These are phyloP conservation scores for Penicillium silybi DNA, from an alignment of 495 filamentous ascomycete species.

Conservation along the genomic window DNA sequence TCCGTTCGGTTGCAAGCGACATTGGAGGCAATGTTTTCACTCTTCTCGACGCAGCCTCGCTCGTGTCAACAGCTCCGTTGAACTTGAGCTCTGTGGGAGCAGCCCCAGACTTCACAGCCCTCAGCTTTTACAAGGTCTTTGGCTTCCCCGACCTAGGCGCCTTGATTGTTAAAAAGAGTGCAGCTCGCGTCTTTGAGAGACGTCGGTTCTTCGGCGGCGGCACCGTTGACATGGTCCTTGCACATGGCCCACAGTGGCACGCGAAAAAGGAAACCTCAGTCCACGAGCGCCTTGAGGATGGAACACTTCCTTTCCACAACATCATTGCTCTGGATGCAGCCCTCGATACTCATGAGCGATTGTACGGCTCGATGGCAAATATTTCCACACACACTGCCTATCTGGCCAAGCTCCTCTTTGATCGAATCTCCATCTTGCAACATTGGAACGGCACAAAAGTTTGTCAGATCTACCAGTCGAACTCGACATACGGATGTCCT, in stretches of 20 bases:
- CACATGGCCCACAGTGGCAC: constrained; percentile 54
- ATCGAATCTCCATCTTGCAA: constrained; percentile 52
- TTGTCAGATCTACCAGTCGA: constrained; percentile 61
- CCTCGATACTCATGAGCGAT: constrained; percentile 59
- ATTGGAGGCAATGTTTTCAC: constrained; percentile 49
- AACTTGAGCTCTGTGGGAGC: constrained; percentile 57
- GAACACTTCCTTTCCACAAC: constrained; percentile 82
- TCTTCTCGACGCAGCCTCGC: constrained; percentile 84
- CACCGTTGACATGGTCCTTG: constrained; percentile 76
- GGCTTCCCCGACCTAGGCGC: constrained; percentile 91
- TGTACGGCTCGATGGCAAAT: constrained; percentile 67
- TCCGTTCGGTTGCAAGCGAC: constrained; percentile 35
- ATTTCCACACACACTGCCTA: constrained; percentile 72
- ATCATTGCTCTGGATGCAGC: constrained; percentile 78
- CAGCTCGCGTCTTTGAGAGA: constrained; percentile 56
- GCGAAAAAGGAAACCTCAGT: constrained; percentile 65
- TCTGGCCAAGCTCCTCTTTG: constrained; percentile 56
- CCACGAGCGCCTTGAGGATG: constrained; percentile 83
- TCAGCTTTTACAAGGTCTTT: constrained; percentile 97
- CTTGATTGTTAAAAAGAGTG: constrained; percentile 72
- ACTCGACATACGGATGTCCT: constrained; percentile 36
- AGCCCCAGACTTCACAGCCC: constrained; percentile 80
- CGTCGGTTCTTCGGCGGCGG: constrained; percentile 91
- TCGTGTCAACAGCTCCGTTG: constrained; percentile 72
- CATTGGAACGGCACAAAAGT: constrained; percentile 67